Percentiles rank a stretch among this genome's conserved stretches.
These are phyloP conservation scores for Neophaeococcomyces mojaviensis DNA, from an alignment of 2,329 filamentous ascomycete species.

Conservation along the genomic window DNA sequence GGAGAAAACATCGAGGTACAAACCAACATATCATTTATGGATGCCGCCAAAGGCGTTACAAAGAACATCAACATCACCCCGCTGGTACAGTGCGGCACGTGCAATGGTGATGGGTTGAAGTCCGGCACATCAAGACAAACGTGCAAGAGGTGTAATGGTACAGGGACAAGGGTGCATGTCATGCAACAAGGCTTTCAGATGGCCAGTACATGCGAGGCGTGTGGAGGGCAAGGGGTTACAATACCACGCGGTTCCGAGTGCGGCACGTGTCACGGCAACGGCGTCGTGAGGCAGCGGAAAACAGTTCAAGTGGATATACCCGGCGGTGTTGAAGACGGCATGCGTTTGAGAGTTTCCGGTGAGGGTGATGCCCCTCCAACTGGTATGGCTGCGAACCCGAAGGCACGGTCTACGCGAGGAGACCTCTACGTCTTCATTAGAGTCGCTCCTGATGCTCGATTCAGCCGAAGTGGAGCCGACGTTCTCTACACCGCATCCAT, in stretches of 20 bases:
- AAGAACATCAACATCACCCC: slow-evolving; percentile 87
- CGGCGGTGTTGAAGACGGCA: slow-evolving; percentile 90
- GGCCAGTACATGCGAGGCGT: slow-evolving; percentile 77
- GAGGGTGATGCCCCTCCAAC: slow-evolving; percentile 82
- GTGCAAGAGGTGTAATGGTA: slow-evolving; percentile 77
- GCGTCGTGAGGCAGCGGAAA: slow-evolving; percentile 74
- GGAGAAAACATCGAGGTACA: slow-evolving; percentile 95
- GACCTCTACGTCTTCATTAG: slow-evolving; percentile 88
- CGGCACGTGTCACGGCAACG: slow-evolving; percentile 68
- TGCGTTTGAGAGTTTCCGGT: slow-evolving; percentile 76
- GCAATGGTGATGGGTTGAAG: slow-evolving; percentile 77
- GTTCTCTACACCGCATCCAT: slow-evolving; percentile 88
- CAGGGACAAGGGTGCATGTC: slow-evolving; percentile 77
- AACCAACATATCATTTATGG: slow-evolving; percentile 87
- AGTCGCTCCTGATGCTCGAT: slow-evolving; percentile 83
- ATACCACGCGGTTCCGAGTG: slow-evolving; percentile 79
- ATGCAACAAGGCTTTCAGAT: slow-evolving; percentile 95
- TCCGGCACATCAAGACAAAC: slow-evolving; percentile 62
- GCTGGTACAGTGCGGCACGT: slow-evolving; percentile 72
- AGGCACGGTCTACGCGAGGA: slow-evolving; percentile 61
- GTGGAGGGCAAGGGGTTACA: slow-evolving; percentile 67
- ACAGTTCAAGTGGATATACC: slow-evolving; percentile 87
- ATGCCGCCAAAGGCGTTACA: slow-evolving; percentile 81
- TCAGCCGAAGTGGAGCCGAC: slow-evolving; percentile 78
- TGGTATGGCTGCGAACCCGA: slow-evolving; percentile 58